Evolutionary conservation across 768 basidiomycete genomes (phyloP).

Genomic region (Daedaleopsis nitida): DNA sequence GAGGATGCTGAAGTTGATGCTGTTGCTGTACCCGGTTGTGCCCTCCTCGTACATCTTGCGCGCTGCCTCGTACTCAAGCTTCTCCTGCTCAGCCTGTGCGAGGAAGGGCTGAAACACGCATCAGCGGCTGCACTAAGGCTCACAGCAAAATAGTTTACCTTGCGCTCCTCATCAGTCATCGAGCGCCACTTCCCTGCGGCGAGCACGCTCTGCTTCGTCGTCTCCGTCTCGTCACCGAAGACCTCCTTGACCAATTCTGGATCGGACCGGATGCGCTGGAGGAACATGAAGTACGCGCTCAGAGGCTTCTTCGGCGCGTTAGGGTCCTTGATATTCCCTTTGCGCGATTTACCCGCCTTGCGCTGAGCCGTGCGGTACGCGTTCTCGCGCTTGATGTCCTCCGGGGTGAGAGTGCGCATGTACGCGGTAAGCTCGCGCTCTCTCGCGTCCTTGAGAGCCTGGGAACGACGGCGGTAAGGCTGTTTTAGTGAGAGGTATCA

Average conservation of each 20-base stretch:
- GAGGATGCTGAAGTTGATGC: slow-evolving; percentile 81
- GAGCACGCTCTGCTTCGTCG: slow-evolving; percentile 91
- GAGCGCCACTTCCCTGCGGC: slow-evolving; percentile 93
- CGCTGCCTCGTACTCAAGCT: slow-evolving; percentile 89
- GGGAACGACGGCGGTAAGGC: slow-evolving; percentile 86
- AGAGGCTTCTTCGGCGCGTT: slow-evolving; percentile 97
- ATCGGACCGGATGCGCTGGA: slow-evolving; percentile 86
- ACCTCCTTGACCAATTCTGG: slow-evolving; percentile 73
- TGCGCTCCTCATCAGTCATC: slow-evolving; percentile 91
- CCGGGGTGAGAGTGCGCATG: slow-evolving; percentile 86
- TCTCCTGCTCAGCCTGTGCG: slow-evolving; percentile 92
- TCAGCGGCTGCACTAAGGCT: slow-evolving; percentile 11
- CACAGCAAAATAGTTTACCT: slow-evolving; percentile 50
- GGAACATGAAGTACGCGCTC: slow-evolving; percentile 93
- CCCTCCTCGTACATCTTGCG: slow-evolving; percentile 88
- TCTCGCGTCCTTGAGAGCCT: slow-evolving; percentile 81
- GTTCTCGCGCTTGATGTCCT: slow-evolving; percentile 95
- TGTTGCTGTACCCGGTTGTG: slow-evolving; percentile 62
- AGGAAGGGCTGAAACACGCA: slow-evolving; percentile 72
- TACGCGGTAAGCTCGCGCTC: slow-evolving; percentile 83
- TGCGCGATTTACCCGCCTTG: slow-evolving; percentile 89
- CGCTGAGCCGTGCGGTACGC: slow-evolving; percentile 88
- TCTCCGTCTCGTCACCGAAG: slow-evolving; percentile 90
- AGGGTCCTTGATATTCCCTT: slow-evolving; percentile 95
- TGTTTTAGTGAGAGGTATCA: slow-evolving; percentile 35